These are phyloP conservation scores for Grigorovia humatica DNA, from an alignment of 805 yeast species.

Conservation along the genomic window DNA sequence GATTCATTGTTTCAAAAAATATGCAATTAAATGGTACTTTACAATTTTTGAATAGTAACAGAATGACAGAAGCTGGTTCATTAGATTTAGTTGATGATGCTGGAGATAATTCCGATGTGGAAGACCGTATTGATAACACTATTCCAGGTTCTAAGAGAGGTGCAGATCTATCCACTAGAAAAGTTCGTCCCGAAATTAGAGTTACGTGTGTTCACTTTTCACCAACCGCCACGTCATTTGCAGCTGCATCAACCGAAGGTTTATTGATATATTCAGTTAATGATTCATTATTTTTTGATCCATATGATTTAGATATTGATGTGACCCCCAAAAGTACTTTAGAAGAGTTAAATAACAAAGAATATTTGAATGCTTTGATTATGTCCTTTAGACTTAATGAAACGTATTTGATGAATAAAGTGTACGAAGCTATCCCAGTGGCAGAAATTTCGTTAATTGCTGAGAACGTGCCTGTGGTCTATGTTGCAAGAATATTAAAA, in stretches of 20 bases:
- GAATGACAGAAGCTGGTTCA: slow-evolving; percentile 83
- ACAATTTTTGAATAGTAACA: slow-evolving; percentile 65
- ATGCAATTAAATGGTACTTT: slow-evolving; percentile 87
- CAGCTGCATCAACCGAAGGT: slow-evolving; percentile 95
- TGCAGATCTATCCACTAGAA: slow-evolving; percentile 70
- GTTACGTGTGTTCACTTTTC: slow-evolving; percentile 72
- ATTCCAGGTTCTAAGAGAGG: slow-evolving; percentile 81
- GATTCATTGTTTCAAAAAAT: slow-evolving; percentile 78
- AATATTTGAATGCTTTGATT: slow-evolving; percentile 65
- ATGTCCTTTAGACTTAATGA: slow-evolving; percentile 95
- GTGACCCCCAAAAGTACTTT: slow-evolving; percentile 73
- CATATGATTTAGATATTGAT: slow-evolving; percentile 88
- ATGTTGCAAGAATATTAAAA: slow-evolving; percentile 53
- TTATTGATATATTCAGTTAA: slow-evolving; percentile 73
- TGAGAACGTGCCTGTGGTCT: slow-evolving; percentile 64
- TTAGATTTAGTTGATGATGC: slow-evolving; percentile 69
- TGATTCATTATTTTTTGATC: slow-evolving; percentile 70
- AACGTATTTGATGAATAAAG: slow-evolving; percentile 53
- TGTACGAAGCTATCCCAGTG: slow-evolving; percentile 65
- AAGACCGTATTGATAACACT: slow-evolving; percentile 62
- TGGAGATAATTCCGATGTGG: slow-evolving; percentile 79
- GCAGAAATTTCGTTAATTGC: slow-evolving; percentile 59
- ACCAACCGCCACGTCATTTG: slow-evolving; percentile 84
- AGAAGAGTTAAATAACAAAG: slow-evolving; percentile 44
- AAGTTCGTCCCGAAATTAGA: slow-evolving; percentile 70